These are phyloP conservation scores for Phoma sp. DNA, from an alignment of 2,329 filamentous ascomycete species.

Conservation along the genomic window DNA sequence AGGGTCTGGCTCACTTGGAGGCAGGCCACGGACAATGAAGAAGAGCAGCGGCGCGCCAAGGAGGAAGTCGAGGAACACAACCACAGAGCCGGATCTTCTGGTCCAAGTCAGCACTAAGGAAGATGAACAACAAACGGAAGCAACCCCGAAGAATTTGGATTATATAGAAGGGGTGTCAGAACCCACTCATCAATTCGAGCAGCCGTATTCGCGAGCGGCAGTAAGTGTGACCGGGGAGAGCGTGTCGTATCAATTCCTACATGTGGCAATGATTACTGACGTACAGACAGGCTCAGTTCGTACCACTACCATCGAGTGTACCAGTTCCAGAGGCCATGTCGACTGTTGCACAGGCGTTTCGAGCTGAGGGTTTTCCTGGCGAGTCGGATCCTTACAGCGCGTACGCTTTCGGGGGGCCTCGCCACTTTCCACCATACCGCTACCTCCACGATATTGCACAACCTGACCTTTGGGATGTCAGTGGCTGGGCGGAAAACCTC, in stretches of 20 bases:
- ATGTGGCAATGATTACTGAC: background rate
- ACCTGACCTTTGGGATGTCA: slow-evolving; percentile 22
- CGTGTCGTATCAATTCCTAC: too few species aligned
- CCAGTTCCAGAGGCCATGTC: background rate
- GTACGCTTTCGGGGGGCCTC: slow-evolving; percentile 28
- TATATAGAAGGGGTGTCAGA: background rate
- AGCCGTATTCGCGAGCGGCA: background rate
- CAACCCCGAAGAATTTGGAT: background rate
- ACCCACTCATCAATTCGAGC: background rate
- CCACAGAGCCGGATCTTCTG: background rate
- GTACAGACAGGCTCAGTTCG: slow-evolving; percentile 8
- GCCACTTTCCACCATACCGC: slow-evolving; percentile 25
- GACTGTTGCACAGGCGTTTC: background rate
- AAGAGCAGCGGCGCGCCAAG: background rate
- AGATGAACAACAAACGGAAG: too few species aligned
- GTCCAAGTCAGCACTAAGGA: background rate
- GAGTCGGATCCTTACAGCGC: slow-evolving; percentile 16
- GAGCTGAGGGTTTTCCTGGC: slow-evolving; percentile 7
- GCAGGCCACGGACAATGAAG: background rate
- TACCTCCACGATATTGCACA: slow-evolving; percentile 18
- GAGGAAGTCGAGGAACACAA: background rate
- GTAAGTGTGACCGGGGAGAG: background rate
- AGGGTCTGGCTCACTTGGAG: background rate
- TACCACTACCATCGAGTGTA: background rate
- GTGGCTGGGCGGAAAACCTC: slow-evolving; percentile 35